These are phyloP conservation scores for Draba incana DNA, from an alignment of 345 rosid species.

Conservation along the genomic window DNA sequence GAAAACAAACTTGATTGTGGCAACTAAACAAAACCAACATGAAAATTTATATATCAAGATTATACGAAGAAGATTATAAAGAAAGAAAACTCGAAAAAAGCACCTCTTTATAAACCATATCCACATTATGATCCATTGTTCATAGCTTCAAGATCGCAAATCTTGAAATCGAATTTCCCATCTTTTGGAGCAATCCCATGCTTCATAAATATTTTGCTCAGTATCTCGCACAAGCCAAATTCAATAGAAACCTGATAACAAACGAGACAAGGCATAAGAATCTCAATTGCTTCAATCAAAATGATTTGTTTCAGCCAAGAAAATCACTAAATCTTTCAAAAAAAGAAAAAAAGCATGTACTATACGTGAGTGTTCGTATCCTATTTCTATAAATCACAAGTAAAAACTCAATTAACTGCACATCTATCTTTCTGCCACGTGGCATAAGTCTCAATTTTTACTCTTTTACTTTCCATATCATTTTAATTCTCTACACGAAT, in stretches of 20 bases:
- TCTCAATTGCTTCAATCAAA: not conserved
- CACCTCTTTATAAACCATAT: constrained; percentile 62
- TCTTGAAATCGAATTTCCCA: constrained; percentile 56
- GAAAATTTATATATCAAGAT: not conserved
- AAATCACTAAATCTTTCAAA: not conserved
- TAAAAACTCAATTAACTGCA: too few species aligned
- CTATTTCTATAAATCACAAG: too few species aligned
- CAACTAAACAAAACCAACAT: constrained; percentile 46
- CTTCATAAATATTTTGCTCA: constrained; percentile 53
- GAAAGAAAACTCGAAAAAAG: not conserved
- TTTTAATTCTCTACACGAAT: too few species aligned
- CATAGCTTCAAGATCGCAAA: constrained; percentile 61
- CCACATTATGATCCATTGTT: constrained; percentile 54
- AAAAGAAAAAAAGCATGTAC: not conserved
- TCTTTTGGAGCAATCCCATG: constrained; percentile 56
- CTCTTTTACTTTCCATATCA: too few species aligned
- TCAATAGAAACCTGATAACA: constrained; percentile 68
- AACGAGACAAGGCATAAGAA: constrained; percentile 4
- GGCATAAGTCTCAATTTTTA: too few species aligned
- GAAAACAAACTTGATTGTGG: constrained; percentile 46
- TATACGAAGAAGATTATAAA: not conserved
- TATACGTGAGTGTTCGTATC: not conserved
- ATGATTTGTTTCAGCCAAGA: not conserved
- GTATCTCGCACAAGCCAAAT: constrained; percentile 74
- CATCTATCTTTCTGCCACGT: too few species aligned